These are phyloP conservation scores for Vanrija humicola DNA, from an alignment of 1,284 basidiomycete genomes.

Conservation along the genomic window DNA sequence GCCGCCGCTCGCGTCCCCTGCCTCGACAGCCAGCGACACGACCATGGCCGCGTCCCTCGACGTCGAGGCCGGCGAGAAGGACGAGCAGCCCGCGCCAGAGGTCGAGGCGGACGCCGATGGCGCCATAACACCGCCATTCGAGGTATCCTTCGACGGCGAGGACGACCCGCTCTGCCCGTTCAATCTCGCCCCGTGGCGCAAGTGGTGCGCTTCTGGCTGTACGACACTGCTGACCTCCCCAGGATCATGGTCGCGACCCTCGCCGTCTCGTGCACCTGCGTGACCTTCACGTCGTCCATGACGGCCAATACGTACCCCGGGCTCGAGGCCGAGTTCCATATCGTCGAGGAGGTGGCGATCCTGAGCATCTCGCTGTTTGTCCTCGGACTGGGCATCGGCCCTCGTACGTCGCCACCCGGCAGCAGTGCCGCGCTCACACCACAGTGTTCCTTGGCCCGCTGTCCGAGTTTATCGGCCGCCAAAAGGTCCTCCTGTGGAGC, in stretches of 20 bases:
- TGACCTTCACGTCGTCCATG: constrained; percentile 67
- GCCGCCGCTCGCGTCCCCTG: no score
- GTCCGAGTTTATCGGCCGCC: constrained; percentile 58
- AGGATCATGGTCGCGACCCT: constrained; percentile 33
- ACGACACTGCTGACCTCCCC: background rate
- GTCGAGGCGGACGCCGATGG: no score
- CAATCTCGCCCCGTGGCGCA: constrained; percentile 31
- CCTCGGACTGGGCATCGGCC: constrained; percentile 54
- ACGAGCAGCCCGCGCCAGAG: no score
- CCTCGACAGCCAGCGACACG: no score
- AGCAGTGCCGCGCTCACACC: background rate
- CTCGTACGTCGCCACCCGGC: constrained; percentile 29
- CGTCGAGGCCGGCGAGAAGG: no score
- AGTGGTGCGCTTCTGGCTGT: constrained; percentile 29
- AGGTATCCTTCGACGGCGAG: constrained; percentile 35
- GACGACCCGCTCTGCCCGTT: constrained; percentile 37
- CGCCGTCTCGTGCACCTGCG: constrained; percentile 52
- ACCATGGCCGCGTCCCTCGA: no score
- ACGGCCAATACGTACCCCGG: constrained; percentile 64
- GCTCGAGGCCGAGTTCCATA: constrained; percentile 58
- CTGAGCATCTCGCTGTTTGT: constrained; percentile 67
- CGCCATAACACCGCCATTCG: constrained; percentile 10
- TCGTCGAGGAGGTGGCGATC: constrained; percentile 65
- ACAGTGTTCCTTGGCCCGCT: constrained; percentile 57
- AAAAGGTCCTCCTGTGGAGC: constrained; percentile 26